Conservation (phyloP, 2,329 filamentous ascomycete genomes). For the Colletotrichum filicis region DNA sequence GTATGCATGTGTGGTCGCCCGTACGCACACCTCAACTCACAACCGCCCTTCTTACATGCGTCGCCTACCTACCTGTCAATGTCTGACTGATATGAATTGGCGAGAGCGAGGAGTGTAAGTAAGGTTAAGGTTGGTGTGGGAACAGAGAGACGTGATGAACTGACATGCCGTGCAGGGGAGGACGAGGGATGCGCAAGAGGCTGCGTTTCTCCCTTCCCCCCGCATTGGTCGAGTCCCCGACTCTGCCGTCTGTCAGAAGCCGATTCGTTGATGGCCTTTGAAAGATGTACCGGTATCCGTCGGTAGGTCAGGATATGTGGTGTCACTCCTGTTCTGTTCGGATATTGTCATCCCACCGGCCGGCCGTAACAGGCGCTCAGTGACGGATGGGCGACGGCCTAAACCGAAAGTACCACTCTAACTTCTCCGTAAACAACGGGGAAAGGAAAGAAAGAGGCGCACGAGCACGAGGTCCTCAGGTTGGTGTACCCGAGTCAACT, state of each 20-base stretch:
- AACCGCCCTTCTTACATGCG: background rate
- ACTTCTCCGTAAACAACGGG: background rate
- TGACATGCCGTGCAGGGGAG: background rate
- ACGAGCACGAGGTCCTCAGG: background rate
- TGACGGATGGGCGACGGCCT: background rate
- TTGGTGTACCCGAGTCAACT: background rate
- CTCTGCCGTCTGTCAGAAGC: background rate
- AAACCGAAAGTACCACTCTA: background rate
- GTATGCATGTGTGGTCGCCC: background rate
- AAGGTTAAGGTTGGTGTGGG: conserved; percentile 17
- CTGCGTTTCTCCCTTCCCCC: background rate
- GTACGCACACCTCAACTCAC: background rate
- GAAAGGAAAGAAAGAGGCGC: background rate
- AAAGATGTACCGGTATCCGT: too few species aligned
- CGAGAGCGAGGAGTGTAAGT: background rate
- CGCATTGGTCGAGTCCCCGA: background rate
- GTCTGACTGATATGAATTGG: background rate
- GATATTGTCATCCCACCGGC: background rate
- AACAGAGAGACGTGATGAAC: conserved; percentile 3
- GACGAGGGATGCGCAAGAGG: background rate
- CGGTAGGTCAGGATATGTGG: too few species aligned
- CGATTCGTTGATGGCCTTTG: background rate
- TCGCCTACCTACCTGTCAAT: background rate
- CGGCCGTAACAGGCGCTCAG: background rate
- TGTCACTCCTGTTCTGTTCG: background rate